Percentiles rank a stretch among this genome's conserved stretches.
Evolutionary conservation across 306 rosid genomes (phyloP).

Genomic region (Cucumis cinereus): DNA sequence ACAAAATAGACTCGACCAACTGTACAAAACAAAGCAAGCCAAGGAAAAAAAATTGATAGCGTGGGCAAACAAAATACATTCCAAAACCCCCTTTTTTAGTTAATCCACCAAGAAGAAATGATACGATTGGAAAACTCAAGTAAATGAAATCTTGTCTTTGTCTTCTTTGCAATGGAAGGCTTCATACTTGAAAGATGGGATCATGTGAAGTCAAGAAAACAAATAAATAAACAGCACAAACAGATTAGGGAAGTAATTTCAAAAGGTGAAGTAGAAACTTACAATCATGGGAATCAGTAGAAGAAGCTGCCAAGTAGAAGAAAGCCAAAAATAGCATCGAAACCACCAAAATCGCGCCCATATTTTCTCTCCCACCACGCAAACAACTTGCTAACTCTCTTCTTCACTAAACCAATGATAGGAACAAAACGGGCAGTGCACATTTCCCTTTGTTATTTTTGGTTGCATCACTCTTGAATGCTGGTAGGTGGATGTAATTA

Average conservation of each 20-base stretch:
- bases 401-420: neutral
- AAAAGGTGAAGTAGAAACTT: neutral
- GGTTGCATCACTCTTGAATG: constrained; percentile 2
- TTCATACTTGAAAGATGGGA: neutral
- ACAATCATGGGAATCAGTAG: neutral
- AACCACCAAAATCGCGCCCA: neutral
- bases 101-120: neutral
- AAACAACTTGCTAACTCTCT: neutral
- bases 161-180: neutral
- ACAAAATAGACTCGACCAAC: neutral
- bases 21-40: neutral
- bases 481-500: constrained; percentile 1
- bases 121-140: neutral
- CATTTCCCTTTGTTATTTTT: neutral
- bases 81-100: neutral
- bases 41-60: neutral
- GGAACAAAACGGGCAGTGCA: neutral
- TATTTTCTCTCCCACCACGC: neutral
- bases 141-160: neutral
- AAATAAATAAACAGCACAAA: neutral
- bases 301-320: neutral
- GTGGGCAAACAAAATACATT: neutral
- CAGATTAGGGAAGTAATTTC: neutral
- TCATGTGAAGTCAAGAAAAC: neutral
- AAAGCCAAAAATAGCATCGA: neutral